These are phyloP conservation scores for Linum lewisii DNA, from an alignment of 345 rosid species.

Conservation along the genomic window DNA sequence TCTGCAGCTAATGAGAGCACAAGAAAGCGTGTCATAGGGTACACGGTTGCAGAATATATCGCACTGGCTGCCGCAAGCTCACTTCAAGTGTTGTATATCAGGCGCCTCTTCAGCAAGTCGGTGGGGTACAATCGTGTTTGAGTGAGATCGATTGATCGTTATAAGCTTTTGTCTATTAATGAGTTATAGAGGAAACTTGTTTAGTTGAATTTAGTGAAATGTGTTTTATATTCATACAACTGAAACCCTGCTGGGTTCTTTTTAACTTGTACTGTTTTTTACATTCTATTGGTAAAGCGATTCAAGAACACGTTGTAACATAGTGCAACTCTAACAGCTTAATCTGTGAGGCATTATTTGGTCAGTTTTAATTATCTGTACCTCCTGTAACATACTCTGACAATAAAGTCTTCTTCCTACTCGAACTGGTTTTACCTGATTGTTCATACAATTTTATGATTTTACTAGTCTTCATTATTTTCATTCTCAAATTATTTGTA, in stretches of 20 bases:
- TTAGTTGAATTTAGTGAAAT: background rate
- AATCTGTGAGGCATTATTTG: too few species aligned
- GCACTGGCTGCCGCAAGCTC: constrained; percentile 56
- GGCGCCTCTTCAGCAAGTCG: constrained; percentile 93
- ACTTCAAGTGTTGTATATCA: constrained; percentile 71
- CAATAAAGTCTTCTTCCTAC: too few species aligned
- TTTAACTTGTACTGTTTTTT: background rate
- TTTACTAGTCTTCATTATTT: too few species aligned
- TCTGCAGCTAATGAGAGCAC: constrained; percentile 96
- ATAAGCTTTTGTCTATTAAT: background rate
- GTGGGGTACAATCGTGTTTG: constrained; percentile 83
- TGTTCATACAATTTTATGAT: too few species aligned
- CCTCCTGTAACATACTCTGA: too few species aligned
- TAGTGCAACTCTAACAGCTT: too few species aligned
- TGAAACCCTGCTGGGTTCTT: background rate
- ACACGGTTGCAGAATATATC: constrained; percentile 72
- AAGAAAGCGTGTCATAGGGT: constrained; percentile 64
- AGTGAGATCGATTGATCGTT: constrained; percentile 7
- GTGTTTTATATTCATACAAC: background rate
- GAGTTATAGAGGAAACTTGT: background rate
- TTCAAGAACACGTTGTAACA: too few species aligned
- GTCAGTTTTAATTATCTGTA: too few species aligned
- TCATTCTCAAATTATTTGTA: too few species aligned
- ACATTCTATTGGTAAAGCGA: background rate
- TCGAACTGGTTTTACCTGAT: too few species aligned